phyloP scores from a whole-genome alignment of 257 asterid genomes.

The Solanum dulcamara region DNA sequence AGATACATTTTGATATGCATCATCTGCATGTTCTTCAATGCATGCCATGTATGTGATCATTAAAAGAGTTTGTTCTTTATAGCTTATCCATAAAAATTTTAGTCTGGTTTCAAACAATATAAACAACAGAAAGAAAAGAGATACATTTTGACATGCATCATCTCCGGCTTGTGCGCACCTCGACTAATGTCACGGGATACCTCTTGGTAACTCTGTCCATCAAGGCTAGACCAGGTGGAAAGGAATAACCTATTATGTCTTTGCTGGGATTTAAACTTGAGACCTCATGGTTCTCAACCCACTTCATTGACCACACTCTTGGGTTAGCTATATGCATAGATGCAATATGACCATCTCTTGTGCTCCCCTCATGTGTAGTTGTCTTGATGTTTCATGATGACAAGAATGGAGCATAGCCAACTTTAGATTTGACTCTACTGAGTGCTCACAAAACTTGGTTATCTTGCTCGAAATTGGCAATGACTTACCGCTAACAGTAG shows the following conservation, averaged over 20 bases:
- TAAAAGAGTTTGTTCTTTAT: neutral
- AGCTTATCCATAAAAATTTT: neutral
- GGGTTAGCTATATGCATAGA: neutral
- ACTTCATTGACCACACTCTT: neutral
- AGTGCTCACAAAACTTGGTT: neutral
- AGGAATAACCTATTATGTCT: neutral
- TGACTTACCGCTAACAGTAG: neutral
- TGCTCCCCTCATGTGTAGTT: neutral
- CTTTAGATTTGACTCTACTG: neutral
- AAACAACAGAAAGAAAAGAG: neutral
- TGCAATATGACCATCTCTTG: neutral
- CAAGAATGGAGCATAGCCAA: neutral
- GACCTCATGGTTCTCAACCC: neutral
- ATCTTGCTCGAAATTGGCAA: neutral
- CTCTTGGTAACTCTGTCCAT: neutral
- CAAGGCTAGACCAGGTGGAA: neutral
- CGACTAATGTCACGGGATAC: neutral
- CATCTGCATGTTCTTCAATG: neutral
- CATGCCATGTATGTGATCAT: neutral
- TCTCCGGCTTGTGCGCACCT: neutral
- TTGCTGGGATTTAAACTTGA: neutral
- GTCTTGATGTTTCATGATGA: neutral
- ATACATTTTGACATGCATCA: neutral
- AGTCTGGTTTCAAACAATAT: neutral
- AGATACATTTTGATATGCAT: neutral